phyloP scores from a whole-genome alignment of 2,329 filamentous ascomycete genomes.

The Plectosphaerella cucumerina region DNA sequence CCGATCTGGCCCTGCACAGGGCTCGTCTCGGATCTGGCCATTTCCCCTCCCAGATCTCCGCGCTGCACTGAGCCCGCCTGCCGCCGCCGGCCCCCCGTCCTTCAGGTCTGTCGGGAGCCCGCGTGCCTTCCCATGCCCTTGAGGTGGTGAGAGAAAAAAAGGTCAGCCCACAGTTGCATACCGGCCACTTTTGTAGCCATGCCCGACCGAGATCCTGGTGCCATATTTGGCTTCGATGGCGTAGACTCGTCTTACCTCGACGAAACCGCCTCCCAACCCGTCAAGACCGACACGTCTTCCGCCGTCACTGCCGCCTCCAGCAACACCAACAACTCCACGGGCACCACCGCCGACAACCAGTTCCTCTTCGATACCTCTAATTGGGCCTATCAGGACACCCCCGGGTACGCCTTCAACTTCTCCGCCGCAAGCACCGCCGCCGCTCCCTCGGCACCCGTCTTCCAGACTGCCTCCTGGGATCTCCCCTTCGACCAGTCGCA shows the following conservation, averaged over 20 bases:
- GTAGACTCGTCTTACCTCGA: slow-evolving; percentile 24
- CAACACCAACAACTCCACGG: slow-evolving; percentile 16
- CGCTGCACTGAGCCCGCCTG: not conserved
- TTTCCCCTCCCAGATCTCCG: not conserved
- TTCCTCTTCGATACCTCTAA: slow-evolving; percentile 28
- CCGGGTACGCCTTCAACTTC: slow-evolving; percentile 38
- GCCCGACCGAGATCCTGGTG: slow-evolving; percentile 35
- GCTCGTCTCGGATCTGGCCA: slow-evolving; percentile 3
- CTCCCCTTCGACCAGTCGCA: slow-evolving; percentile 29
- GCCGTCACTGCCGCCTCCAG: slow-evolving; percentile 13
- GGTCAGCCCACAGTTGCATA: slow-evolving; percentile 17
- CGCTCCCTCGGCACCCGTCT: slow-evolving; percentile 26
- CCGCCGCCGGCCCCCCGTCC: slow-evolving; percentile 2
- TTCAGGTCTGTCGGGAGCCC: too few species aligned
- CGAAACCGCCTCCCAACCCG: slow-evolving; percentile 17
- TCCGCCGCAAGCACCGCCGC: slow-evolving; percentile 27
- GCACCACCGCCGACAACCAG: slow-evolving; percentile 23
- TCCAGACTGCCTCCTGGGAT: slow-evolving; percentile 29
- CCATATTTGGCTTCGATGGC: slow-evolving; percentile 39
- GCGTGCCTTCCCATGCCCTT: slow-evolving; percentile 6
- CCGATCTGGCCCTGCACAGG: slow-evolving; percentile 3
- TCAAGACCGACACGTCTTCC: slow-evolving; percentile 9
- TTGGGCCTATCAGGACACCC: slow-evolving; percentile 46
- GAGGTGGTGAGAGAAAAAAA: not conserved
- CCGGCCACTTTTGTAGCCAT: slow-evolving; percentile 20